Evolutionary conservation across 768 basidiomycete genomes (phyloP), one percentile per base, ranked within the genome.

Genomic region (Kwoniella mangroviensis): DNA sequence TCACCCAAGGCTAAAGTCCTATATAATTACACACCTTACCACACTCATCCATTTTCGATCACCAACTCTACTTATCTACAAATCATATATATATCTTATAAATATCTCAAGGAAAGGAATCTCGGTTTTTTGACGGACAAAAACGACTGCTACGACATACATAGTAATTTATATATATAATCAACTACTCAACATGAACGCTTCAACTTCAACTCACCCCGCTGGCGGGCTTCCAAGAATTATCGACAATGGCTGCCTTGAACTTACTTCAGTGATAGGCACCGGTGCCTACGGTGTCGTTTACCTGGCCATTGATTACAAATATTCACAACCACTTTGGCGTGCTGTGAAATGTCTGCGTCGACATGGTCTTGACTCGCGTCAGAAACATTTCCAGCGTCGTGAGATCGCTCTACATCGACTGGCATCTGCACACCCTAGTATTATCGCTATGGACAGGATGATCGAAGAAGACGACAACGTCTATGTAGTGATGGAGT

Each of bases 241-340:
- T 81, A 92, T 98, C 85, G 93, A 96, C 86, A 86, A 88, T 68
- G 90, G 89, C 73, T 85, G 88, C 54, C 88, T 97, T 65, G 88
- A 93, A 83, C 89, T 97, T 71, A 88, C 92, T 76, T 89, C 91
- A 78, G 87, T 95, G 70, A 88, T 97, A 59, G 95, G 95, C 49
- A 88, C 91, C 51, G 95, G 95, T 11, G 94, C 94, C 24, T 98
- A 96, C 81, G 95, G 95, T 64, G 90, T 94, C 76, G 95, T 96
- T 11, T 97, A 96, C 83, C 64, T 91, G 64, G 96, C 91, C 22
- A 85, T 91, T 70, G 91, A 91, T 79, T 79, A 83, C 52, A 67
- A 71, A 43, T 71, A 72, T 28, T 42, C 53, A 26, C 61, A 73
- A 24, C 71, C 73, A 4, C 52, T 70, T 13, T 89, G 88, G 63